Conservation (phyloP, 306 rosid species). For the Morella rubra region DNA sequence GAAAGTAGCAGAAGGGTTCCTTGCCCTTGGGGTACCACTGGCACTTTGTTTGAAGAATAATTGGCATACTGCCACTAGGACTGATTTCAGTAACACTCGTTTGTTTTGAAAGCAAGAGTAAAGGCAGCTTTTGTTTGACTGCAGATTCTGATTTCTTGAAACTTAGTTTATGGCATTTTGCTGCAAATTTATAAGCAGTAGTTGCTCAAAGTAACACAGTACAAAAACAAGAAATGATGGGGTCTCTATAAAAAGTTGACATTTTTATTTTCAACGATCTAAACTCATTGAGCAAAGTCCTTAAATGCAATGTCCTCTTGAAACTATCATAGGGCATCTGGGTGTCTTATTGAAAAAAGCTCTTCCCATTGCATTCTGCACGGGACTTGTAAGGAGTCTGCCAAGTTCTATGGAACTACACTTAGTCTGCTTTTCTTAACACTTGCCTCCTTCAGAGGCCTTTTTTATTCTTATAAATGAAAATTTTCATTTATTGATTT, state of each 20-base stretch:
- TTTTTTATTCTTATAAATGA: too few species aligned
- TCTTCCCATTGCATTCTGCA: neutral
- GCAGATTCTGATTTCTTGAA: slow-evolving; percentile 1
- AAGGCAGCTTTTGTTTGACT: neutral
- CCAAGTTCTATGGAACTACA: neutral
- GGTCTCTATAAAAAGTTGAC: neutral
- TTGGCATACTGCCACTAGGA: neutral
- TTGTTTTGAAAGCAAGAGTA: neutral
- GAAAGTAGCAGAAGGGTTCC: neutral
- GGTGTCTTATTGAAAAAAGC: neutral
- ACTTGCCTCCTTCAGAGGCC: neutral
- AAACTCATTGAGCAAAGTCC: neutral
- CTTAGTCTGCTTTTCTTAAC: neutral
- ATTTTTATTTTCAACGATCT: neutral
- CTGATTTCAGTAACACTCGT: neutral
- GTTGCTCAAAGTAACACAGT: neutral
- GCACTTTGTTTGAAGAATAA: neutral
- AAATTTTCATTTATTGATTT: too few species aligned
- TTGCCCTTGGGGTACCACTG: neutral
- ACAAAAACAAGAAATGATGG: neutral
- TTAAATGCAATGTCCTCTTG: neutral
- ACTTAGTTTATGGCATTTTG: neutral
- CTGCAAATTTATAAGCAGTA: neutral
- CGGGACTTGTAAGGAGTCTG: neutral
- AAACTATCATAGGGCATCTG: neutral